A percentile compares a stretch with the other conserved stretches of the same genome.
Conservation (phyloP, 177 flowering plant genomes). For the Tripterygium wilfordii region DNA sequence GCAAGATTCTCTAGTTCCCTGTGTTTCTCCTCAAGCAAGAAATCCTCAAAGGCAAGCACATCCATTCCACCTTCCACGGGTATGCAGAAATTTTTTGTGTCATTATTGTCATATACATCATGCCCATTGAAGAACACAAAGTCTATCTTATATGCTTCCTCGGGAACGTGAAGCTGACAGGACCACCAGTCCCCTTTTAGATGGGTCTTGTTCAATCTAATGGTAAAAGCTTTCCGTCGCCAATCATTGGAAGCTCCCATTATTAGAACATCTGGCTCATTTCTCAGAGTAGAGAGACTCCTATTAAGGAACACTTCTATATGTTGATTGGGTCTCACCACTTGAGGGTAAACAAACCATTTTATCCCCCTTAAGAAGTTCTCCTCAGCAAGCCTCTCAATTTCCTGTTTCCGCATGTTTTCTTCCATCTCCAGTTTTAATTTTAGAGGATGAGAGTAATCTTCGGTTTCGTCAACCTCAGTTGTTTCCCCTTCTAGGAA, state of each 20-base stretch:
- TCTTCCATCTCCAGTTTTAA: conserved; percentile 43
- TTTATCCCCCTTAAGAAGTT: conserved; percentile 44
- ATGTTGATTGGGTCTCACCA: conserved; percentile 62
- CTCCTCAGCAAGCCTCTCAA: conserved; percentile 61
- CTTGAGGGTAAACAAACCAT: conserved; percentile 66
- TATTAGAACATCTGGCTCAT: conserved; percentile 60
- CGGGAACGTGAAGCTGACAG: conserved; percentile 74
- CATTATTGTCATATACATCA: conserved; percentile 83
- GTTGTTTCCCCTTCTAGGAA: conserved; percentile 4
- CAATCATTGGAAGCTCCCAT: conserved; percentile 98
- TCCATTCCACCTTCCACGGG: conserved; percentile 76
- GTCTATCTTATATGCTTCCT: conserved; percentile 80
- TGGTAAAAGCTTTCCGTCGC: conserved; percentile 83
- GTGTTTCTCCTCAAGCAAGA: conserved; percentile 90
- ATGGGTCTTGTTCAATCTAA: conserved; percentile 56
- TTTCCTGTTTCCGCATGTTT: conserved; percentile 26
- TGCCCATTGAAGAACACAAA: conserved; percentile 87
- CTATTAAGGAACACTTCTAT: conserved; percentile 75
- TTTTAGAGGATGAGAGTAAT: conserved; percentile 17
- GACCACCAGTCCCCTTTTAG: conserved; percentile 95
- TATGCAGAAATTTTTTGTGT: conserved; percentile 62
- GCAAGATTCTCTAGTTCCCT: conserved; percentile 75
- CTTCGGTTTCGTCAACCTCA: conserved; percentile 19
- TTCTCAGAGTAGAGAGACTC: conserved; percentile 56
- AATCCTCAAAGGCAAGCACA: conserved; percentile 70